phyloP scores from a whole-genome alignment of 2,329 filamentous ascomycete genomes.

The Cladosporium sp. region DNA sequence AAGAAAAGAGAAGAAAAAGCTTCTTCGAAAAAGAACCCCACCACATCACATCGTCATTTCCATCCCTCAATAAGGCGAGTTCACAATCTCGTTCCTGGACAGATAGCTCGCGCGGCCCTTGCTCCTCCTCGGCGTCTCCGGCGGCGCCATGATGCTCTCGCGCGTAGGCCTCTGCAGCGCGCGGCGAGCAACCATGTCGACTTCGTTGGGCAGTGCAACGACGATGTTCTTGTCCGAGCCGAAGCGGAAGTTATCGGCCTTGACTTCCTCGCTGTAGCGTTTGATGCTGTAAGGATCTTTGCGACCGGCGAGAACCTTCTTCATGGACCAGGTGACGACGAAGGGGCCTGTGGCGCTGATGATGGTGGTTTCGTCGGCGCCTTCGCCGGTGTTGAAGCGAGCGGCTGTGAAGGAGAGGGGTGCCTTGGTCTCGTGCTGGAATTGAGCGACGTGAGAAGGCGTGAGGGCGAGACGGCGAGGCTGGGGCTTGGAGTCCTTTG shows the following conservation, averaged over 20 bases:
- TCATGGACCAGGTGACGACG: slow-evolving; percentile 93
- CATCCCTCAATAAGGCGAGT: slow-evolving; percentile 59
- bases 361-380: slow-evolving; percentile 80
- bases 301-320: slow-evolving; percentile 77
- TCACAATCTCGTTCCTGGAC: slow-evolving; percentile 79
- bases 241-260: slow-evolving; percentile 98
- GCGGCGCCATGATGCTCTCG: slow-evolving; percentile 77
- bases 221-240: slow-evolving; percentile 98
- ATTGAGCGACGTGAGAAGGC: slow-evolving; percentile 91
- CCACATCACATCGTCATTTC: background rate
- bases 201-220: slow-evolving; percentile 92
- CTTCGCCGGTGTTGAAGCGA: slow-evolving; percentile 87
- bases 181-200: slow-evolving; percentile 92
- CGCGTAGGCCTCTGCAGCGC: slow-evolving; percentile 83
- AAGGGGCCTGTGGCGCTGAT: slow-evolving; percentile 96
- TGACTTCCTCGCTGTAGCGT: slow-evolving; percentile 91
- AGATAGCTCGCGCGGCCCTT: slow-evolving; percentile 64
- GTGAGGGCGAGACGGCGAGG: slow-evolving; percentile 86
- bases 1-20: background rate
- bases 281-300: slow-evolving; percentile 96
- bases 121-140: slow-evolving; percentile 39
- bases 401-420: slow-evolving; percentile 86
- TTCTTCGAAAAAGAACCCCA: background rate
- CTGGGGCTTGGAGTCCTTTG: slow-evolving; percentile 89
- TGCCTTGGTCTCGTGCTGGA: slow-evolving; percentile 91